Conservation (phyloP, 2,329 filamentous ascomycete genomes). For the Aspergillus clavatus region DNA sequence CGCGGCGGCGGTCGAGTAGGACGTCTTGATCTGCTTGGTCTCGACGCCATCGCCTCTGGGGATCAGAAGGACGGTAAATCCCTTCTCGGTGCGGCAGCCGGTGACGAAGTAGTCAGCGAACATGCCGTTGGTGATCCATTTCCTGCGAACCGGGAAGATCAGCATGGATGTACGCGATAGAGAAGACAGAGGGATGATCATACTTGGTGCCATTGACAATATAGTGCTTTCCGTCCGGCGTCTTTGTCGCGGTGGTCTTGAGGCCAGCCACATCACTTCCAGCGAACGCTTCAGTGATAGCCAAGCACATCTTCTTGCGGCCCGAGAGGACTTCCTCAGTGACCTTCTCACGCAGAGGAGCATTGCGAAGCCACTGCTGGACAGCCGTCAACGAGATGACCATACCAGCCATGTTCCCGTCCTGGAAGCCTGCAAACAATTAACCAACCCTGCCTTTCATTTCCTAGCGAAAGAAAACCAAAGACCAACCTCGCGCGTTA, state of each 20-base stretch:
- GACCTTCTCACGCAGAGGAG: constrained; percentile 61
- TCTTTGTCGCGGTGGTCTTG: constrained; percentile 72
- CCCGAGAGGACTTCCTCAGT: constrained; percentile 69
- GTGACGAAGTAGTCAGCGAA: constrained; percentile 81
- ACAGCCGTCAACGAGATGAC: constrained; percentile 75
- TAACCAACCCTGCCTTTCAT: neutral
- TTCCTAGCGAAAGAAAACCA: neutral
- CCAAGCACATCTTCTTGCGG: constrained; percentile 82
- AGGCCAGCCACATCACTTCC: constrained; percentile 77
- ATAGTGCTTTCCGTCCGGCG: constrained; percentile 68
- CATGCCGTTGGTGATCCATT: constrained; percentile 80
- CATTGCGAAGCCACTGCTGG: constrained; percentile 69
- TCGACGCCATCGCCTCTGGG: constrained; percentile 65
- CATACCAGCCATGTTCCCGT: constrained; percentile 85
- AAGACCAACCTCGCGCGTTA: constrained; percentile 55
- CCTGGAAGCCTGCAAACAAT: constrained; percentile 58
- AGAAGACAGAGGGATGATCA: constrained; percentile 2
- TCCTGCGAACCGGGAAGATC: constrained; percentile 56
- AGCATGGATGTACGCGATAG: constrained; percentile 1
- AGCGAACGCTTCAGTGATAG: constrained; percentile 84
- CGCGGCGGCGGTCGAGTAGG: constrained; percentile 71
- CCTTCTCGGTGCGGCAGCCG: constrained; percentile 72
- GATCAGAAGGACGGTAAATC: constrained; percentile 71
- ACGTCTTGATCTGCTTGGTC: constrained; percentile 59
- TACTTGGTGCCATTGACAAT: constrained; percentile 46